Conservation (phyloP, 495 filamentous ascomycete species). For the Neurospora tetrasperma region DNA sequence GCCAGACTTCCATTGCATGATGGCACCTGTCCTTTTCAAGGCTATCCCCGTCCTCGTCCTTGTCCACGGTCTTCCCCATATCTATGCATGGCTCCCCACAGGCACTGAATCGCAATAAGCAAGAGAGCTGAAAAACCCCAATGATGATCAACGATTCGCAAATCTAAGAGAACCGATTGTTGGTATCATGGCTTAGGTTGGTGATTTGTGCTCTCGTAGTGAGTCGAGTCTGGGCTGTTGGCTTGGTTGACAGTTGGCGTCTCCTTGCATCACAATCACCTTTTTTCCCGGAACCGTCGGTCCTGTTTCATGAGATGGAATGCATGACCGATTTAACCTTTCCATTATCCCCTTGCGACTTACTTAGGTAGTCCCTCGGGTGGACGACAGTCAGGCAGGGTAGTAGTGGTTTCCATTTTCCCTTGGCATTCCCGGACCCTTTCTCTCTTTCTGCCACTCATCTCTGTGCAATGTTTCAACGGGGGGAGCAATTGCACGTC, state of each 20-base stretch:
- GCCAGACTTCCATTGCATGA: not conserved
- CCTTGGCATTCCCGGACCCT: not conserved
- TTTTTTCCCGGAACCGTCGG: not conserved
- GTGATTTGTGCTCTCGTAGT: not conserved
- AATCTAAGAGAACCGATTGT: not conserved
- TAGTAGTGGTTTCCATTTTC: not conserved
- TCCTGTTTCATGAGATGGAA: not conserved
- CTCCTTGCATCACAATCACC: not conserved
- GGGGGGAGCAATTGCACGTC: not conserved
- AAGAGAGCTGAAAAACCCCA: not conserved
- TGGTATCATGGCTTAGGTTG: not conserved
- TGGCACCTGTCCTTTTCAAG: not conserved
- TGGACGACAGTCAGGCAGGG: not conserved
- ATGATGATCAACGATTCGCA: not conserved
- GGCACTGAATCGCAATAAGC: not conserved
- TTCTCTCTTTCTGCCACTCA: not conserved
- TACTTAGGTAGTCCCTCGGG: not conserved
- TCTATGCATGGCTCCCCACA: not conserved
- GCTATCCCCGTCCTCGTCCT: not conserved
- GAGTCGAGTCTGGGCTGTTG: not conserved
- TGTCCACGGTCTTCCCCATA: not conserved
- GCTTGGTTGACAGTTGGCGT: not conserved
- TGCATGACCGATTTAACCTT: not conserved
- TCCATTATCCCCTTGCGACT: not conserved
- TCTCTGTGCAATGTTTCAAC: not conserved